Evolutionary conservation across 208 protist genomes (phyloP).

Genomic region (Eutreptiella sp.): DNA sequence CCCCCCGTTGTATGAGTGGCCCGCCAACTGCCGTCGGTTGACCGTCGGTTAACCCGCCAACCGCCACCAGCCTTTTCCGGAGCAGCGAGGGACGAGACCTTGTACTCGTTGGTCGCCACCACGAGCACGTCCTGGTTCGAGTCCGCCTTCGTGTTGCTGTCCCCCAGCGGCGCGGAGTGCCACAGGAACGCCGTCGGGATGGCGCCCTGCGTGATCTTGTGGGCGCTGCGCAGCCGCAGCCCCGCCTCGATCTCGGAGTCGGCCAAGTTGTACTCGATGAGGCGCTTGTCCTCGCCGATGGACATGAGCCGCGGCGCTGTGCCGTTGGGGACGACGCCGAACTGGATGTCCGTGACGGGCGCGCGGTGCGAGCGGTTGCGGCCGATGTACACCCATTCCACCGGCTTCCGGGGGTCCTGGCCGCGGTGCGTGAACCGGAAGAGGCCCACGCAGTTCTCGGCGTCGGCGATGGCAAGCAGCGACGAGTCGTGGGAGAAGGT

Average conservation of each 20-base stretch:
- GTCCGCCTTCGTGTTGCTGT: slow-evolving; percentile 33
- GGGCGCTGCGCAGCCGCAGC: slow-evolving; percentile 61
- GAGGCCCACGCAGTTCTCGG: slow-evolving; percentile 70
- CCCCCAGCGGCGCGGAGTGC: slow-evolving; percentile 44
- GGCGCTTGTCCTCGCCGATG: slow-evolving; percentile 76
- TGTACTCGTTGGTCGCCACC: slow-evolving; percentile 78
- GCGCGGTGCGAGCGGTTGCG: slow-evolving; percentile 78
- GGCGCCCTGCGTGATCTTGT: slow-evolving; percentile 78
- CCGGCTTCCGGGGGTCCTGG: slow-evolving; percentile 46
- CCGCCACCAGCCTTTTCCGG: neutral
- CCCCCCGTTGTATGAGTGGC: too few species aligned
- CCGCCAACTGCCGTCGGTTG: too few species aligned
- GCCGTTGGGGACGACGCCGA: slow-evolving; percentile 46
- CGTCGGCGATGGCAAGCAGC: slow-evolving; percentile 65
- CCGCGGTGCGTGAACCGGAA: slow-evolving; percentile 61
- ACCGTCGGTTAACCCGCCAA: too few species aligned
- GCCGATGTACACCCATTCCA: slow-evolving; percentile 82
- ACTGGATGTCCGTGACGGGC: slow-evolving; percentile 75
- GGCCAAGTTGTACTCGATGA: slow-evolving; percentile 88
- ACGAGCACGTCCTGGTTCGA: slow-evolving; percentile 57
- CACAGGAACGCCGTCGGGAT: slow-evolving; percentile 80
- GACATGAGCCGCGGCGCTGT: slow-evolving; percentile 69
- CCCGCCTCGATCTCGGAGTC: slow-evolving; percentile 70
- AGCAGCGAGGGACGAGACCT: slow-evolving; percentile 37
- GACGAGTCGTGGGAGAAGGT: slow-evolving; percentile 67